Conservation (phyloP, 345 rosid genomes). For the Salix purpurea region DNA sequence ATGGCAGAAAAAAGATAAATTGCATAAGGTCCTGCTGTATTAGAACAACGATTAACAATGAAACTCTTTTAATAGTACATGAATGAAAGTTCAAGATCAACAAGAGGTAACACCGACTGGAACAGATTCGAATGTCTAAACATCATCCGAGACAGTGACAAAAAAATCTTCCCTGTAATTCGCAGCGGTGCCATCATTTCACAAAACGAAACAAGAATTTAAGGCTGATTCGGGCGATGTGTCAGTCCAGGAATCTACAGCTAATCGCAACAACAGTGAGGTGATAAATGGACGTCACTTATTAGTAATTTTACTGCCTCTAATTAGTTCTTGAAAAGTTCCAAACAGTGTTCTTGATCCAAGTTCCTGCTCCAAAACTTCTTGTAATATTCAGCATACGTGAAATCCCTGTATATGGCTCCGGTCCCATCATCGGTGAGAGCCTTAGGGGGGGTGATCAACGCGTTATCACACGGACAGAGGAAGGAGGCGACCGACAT, state of each 20-base stretch:
- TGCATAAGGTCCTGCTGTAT: background rate
- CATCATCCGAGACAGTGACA: background rate
- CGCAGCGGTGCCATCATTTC: background rate
- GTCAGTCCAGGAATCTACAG: background rate
- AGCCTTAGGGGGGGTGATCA: constrained; percentile 56
- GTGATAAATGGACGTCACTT: background rate
- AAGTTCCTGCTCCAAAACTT: constrained; percentile 87
- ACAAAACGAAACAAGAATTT: background rate
- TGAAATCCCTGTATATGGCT: constrained; percentile 64
- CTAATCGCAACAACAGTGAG: background rate
- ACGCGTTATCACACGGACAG: constrained; percentile 59
- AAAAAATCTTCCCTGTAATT: background rate
- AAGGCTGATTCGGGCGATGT: background rate
- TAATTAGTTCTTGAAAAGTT: constrained; percentile 51
- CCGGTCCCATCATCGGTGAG: constrained; percentile 36
- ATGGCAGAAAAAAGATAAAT: background rate
- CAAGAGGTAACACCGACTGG: background rate
- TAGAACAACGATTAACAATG: background rate
- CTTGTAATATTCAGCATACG: constrained; percentile 77
- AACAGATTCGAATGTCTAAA: background rate
- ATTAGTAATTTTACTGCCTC: too few species aligned
- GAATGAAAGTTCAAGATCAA: background rate
- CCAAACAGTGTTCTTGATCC: constrained; percentile 79
- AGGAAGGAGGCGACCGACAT: constrained; percentile 78
- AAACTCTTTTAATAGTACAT: background rate